Evolutionary conservation across 2,329 filamentous ascomycete species (phyloP), one percentile per base, ranked within the genome.

Genomic region (Exophiala xenobiotica): DNA sequence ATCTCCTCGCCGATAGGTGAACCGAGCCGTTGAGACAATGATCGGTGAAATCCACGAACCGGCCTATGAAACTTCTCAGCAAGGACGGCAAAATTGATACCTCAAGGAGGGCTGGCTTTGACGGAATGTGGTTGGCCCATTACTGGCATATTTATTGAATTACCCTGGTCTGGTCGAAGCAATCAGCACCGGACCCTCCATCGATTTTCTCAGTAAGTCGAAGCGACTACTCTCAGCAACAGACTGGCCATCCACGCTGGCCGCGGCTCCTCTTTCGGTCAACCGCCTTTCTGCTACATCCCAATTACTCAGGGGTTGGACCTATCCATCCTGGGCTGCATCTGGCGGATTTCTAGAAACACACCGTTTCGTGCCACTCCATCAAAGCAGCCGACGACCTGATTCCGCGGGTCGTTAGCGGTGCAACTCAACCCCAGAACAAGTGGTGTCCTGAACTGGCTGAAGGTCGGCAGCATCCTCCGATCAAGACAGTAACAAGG

Each of bases 311-410:
- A n/a, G n/a, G n/a, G n/a, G n/a, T n/a, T n/a, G n/a, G n/a, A n/a
- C n/a, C n/a, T n/a, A n/a, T n/a, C n/a, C n/a, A n/a, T n/a, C n/a
- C n/a, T n/a, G n/a, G n/a, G n/a, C n/a, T n/a, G n/a, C n/a, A n/a
- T n/a, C n/a, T 9, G 11, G 9, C 27, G 27, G 27, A 12, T n/a
- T 31, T 31, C 27, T 12, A 31, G 43, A 35, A 46, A 35, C 43
- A 4, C 43, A 37, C 26, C 43, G 33, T 16, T 44, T 29, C 18
- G 41, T 24, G 41, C 41, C 41, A 27, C 41, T 16, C 26, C 26
- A 18, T 18, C 41, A n/a, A n/a, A n/a, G n/a, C 27, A n/a, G 27
- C 27, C 14, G 27, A 31, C 27, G 27, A 31, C 27, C 27, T 12
- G 4, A 12, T 31, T 31, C 27, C 27, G 11, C 27, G 27, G 27